Percentiles rank a stretch among this genome's conserved stretches.
Conservation (phyloP, 345 rosid species). For the Eutrema yunnanense region DNA sequence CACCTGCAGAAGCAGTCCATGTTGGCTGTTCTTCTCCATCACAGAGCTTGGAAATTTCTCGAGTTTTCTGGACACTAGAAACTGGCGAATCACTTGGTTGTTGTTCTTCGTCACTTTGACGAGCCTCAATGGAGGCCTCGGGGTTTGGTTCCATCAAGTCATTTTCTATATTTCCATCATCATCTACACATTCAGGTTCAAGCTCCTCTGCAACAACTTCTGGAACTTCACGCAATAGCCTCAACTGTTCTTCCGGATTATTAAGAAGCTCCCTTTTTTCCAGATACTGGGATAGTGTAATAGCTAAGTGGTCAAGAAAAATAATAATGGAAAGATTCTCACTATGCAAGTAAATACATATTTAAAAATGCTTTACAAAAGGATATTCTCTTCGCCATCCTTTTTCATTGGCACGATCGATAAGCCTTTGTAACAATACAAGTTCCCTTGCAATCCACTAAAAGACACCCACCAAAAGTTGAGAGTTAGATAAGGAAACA, state of each 20-base stretch:
- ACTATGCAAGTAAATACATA: neutral
- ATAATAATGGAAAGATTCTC: neutral
- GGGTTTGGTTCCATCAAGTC: neutral
- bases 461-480: constrained; percentile 12
- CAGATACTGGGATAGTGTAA: constrained; percentile 57
- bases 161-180: constrained; percentile 14
- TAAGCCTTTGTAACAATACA: constrained; percentile 45
- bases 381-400: constrained; percentile 96
- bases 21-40: constrained; percentile 16
- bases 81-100: neutral
- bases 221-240: constrained; percentile 58
- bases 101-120: neutral
- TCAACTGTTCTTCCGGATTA: constrained; percentile 49
- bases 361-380: constrained; percentile 16
- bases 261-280: constrained; percentile 58
- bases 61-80: neutral
- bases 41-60: neutral
- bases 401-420: constrained; percentile 72
- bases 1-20: constrained; percentile 29
- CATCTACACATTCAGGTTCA: constrained; percentile 36
- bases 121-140: neutral
- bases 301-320: constrained; percentile 52
- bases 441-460: constrained; percentile 76
- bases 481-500: constrained; percentile 1
- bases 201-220: constrained; percentile 52